Conservation (phyloP, 2,329 filamentous ascomycete genomes). For the Epichloe amarillans region DNA sequence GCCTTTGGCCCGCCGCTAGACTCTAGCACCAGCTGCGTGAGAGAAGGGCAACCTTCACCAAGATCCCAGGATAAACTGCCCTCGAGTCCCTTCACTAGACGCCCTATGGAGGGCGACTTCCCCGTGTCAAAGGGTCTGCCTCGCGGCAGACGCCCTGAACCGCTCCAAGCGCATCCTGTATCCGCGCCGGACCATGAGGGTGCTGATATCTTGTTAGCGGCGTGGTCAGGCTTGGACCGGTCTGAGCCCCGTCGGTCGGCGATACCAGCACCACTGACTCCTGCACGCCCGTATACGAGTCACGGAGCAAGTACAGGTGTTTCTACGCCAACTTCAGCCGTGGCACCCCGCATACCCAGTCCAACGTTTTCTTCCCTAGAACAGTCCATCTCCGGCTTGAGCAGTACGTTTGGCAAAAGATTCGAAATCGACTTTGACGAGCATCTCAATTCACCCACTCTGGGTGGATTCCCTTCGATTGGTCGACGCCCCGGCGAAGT, state of each 20-base stretch:
- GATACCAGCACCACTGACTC: constrained; percentile 21
- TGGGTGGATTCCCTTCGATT: constrained; percentile 2
- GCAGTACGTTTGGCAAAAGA: constrained; percentile 17
- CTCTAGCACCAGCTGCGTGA: constrained; percentile 5
- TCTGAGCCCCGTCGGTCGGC: constrained; percentile 19
- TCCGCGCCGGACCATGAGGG: neutral
- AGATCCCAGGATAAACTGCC: constrained; percentile 6
- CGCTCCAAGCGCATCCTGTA: constrained; percentile 4
- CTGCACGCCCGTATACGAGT: constrained; percentile 6
- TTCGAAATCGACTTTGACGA: constrained; percentile 17
- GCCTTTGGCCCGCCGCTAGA: constrained; percentile 12
- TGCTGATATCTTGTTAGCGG: neutral
- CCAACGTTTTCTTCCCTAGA: constrained; percentile 23
- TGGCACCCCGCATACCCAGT: constrained; percentile 21
- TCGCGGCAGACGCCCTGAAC: constrained; percentile 18
- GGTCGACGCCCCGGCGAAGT: constrained; percentile 3
- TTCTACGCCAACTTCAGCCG: constrained; percentile 17
- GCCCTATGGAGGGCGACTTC: constrained; percentile 20
- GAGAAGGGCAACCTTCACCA: constrained; percentile 3
- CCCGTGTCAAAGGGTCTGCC: constrained; percentile 22
- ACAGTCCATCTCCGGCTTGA: constrained; percentile 20
- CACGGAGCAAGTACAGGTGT: constrained; percentile 4
- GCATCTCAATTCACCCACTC: neutral
- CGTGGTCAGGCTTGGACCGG: constrained; percentile 14
- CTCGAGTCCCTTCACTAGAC: constrained; percentile 16